Base-by-base conservation (phyloP, 257 asterid genomes). In the Solanum chilense region DNA sequence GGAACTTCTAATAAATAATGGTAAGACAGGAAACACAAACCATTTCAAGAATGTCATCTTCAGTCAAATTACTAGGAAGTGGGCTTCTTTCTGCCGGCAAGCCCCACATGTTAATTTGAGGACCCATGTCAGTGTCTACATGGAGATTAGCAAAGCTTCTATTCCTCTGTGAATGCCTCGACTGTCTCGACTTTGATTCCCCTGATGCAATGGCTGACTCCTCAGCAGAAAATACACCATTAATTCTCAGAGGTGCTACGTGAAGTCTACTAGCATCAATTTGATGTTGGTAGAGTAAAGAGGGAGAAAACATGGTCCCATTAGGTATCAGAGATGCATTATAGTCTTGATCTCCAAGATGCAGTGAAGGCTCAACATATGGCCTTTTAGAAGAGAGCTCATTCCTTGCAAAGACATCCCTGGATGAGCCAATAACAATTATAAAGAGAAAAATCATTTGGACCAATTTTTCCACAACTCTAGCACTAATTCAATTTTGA, bases 41-140 rank as follows among this genome's bases (percentile, higher is more conserved):
- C 99, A 95, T 97, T 86, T 94, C 95, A 86, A 97, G 94, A 86
- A 97, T 91, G 92, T 95, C 98, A 87, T 97, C 97, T 86, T 97
- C 98, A 58, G 98, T 95, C 88, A 96, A 85, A 86, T 91, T 90
- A 91, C 96, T 92, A 70, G 84, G 85, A 78, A 91, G 73, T 14
- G 92, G 89, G 86, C 90, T 91, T 88, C 94, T 88, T 44, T 94
- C 97, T 84, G 93, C 89, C 88, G 98, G 88, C 89, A 89, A 86
- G 41, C 95, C 93, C 93, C 91, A 91, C 85, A 78, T 92, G 88
- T 89, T 89, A 87, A 35, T 80, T 84, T 66, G 92, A 84, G 93
- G 89, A 87, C 92, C 84, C 87, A 82, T 82, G 84, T 92, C 86
- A 31, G 41, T 13, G 31, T 85, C 87, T 85, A 66, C 47, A 27